A percentile compares a stretch with the other conserved stretches of the same genome.
phyloP scores from a whole-genome alignment of 2,329 filamentous ascomycete genomes.

The Nothophoma quercina region DNA sequence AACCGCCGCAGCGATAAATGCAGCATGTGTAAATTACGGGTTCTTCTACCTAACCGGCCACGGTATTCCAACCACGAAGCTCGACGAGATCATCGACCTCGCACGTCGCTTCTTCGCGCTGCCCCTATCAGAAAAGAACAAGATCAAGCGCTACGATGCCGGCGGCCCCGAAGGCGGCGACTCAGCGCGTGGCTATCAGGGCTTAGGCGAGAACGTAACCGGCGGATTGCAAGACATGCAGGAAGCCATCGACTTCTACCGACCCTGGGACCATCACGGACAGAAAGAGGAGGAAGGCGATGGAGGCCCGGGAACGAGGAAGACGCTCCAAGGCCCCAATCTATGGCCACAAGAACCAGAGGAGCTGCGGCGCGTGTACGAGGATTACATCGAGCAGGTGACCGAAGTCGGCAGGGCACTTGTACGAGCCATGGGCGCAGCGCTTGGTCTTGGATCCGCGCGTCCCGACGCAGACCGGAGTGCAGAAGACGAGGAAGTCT shows the following conservation, averaged over 20 bases:
- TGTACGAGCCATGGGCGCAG: slow-evolving; percentile 50
- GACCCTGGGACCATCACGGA: too few species aligned
- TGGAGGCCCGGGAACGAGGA: slow-evolving; percentile 28
- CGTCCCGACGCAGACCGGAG: background rate
- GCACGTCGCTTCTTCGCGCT: slow-evolving; percentile 47
- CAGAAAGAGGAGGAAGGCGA: slow-evolving; percentile 20
- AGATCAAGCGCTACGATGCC: slow-evolving; percentile 46
- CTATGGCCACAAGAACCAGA: slow-evolving; percentile 51
- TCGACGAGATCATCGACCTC: slow-evolving; percentile 40
- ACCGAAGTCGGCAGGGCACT: slow-evolving; percentile 43
- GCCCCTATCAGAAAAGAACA: slow-evolving; percentile 38
- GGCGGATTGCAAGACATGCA: slow-evolving; percentile 46
- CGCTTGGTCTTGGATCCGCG: slow-evolving; percentile 38
- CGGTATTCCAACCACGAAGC: slow-evolving; percentile 43
- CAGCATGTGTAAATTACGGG: slow-evolving; percentile 50
- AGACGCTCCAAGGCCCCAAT: slow-evolving; percentile 52
- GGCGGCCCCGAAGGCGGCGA: slow-evolving; percentile 44
- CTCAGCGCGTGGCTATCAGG: slow-evolving; percentile 49
- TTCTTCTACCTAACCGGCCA: slow-evolving; percentile 56
- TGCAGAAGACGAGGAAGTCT: slow-evolving; percentile 40
- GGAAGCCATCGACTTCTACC: slow-evolving; percentile 52
- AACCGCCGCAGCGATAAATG: slow-evolving; percentile 43
- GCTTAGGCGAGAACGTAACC: slow-evolving; percentile 49
- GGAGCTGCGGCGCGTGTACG: slow-evolving; percentile 42
- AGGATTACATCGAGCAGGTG: slow-evolving; percentile 39